Percentiles rank a stretch among this genome's conserved stretches.
Conservation (phyloP, 495 filamentous ascomycete species). For the Trichocladium uniseriatum region DNA sequence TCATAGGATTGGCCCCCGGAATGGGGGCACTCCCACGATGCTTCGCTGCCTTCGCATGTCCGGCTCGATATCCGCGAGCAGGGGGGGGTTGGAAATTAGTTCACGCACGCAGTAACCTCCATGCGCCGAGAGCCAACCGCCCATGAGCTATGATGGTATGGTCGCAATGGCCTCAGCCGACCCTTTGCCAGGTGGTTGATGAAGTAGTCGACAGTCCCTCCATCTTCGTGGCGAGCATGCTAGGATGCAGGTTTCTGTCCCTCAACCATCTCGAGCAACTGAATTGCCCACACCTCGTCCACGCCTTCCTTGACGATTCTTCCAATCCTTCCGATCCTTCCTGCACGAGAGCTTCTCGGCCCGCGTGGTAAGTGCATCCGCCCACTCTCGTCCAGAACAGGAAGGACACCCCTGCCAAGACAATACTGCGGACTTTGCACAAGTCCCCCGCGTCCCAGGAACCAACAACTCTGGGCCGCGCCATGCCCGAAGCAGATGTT, state of each 20-base stretch:
- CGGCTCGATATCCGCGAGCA: background rate
- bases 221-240: too few relatives aligned
- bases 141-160: too few relatives aligned
- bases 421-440: constrained; percentile 3
- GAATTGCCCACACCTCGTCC: too few relatives aligned
- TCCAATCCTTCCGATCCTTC: background rate
- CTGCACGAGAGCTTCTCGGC: background rate
- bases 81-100: constrained; percentile 6
- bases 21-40: constrained; percentile 4
- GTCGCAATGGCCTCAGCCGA: too few relatives aligned
- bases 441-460: constrained; percentile 6
- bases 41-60: background rate
- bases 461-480: background rate
- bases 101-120: background rate
- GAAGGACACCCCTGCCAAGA: constrained; percentile 12
- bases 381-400: constrained; percentile 1
- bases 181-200: too few relatives aligned
- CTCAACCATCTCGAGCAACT: too few relatives aligned
- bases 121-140: background rate
- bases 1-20: background rate
- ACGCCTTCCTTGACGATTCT: too few relatives aligned
- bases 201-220: too few relatives aligned
- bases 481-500: constrained; percentile 1
- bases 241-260: too few relatives aligned
- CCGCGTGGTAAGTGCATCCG: background rate